Evolutionary conservation across 179 eudicot genomes (phyloP), one percentile per base, ranked within the genome.

Genomic region (Heliamphora pulchella): DNA sequence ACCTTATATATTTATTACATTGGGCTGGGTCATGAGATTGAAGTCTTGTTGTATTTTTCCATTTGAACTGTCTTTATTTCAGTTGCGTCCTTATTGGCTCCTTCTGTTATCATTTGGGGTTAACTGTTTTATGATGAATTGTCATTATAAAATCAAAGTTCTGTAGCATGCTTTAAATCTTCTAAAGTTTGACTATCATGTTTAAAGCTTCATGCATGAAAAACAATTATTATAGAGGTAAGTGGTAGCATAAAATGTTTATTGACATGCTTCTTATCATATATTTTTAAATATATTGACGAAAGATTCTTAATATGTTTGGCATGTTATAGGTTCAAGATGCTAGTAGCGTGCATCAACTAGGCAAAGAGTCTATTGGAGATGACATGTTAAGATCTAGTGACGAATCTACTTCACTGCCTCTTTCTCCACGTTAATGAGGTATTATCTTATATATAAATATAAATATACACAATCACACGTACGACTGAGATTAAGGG

Each of bases 181-280:
- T 74, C 64, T 41, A 18, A 54, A 74, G 67, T 4, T 75, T 58
- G 53, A 59, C 41, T 51, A 41, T 75, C 78, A 43, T 55, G 78
- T 50, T 58, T 43, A 48, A 31, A 67, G 4, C 46, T 22, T 31
- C 10, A 66, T 31, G 70, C 70, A 22, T 22, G 14, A 39, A 10
- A 66, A 14, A 39, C 39, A 14, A 22, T 66, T 9, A 39, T 11
- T 31, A 31, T 31, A 31, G 31, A 20, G 17, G 22, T 31, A 14
- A 53, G n/a, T 67, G 48, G 18, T 51, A 51, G 14, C 63, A 55
- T 31, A 31, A 31, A 31, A 31, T 31, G 31, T 31, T 31, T 31
- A 31, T 31, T 31, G 31, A 31, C 31, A 31, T 31, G 31, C 31
- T 31, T 31, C 31, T 31, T 31, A 31, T 31, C 31, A 31, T 31